Percentiles rank a stretch among this genome's conserved stretches.
phyloP scores from a whole-genome alignment of 495 filamentous ascomycete genomes.

The Annulohypoxylon stygium region DNA sequence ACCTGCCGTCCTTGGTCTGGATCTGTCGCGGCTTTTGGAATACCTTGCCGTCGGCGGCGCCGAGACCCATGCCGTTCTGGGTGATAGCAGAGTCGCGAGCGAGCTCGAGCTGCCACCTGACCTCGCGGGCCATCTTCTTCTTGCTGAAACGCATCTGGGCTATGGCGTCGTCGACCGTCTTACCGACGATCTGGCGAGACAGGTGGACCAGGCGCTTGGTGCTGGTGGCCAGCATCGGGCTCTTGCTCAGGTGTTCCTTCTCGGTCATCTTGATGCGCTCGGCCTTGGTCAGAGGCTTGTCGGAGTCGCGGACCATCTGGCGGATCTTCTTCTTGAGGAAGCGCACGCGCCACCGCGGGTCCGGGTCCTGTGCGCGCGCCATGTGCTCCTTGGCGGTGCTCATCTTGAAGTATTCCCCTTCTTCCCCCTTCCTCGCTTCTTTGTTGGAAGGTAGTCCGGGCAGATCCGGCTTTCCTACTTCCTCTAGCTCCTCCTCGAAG shows the following conservation, averaged over 20 bases:
- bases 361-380: constrained; percentile 74
- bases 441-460: constrained; percentile 26
- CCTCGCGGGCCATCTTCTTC: constrained; percentile 90
- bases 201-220: constrained; percentile 89
- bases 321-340: constrained; percentile 88
- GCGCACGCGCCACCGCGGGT: constrained; percentile 71
- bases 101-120: constrained; percentile 78
- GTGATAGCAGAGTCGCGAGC: constrained; percentile 84
- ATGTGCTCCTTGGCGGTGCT: constrained; percentile 61
- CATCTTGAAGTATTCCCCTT: not conserved
- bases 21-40: constrained; percentile 55
- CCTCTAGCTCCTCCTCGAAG: constrained; percentile 66
- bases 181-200: constrained; percentile 88
- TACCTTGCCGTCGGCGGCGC: constrained; percentile 51
- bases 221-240: constrained; percentile 78
- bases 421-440: constrained; percentile 35
- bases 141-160: constrained; percentile 94
- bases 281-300: constrained; percentile 73
- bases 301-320: constrained; percentile 70
- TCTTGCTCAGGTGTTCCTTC: constrained; percentile 72
- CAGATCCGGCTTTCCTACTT: not conserved
- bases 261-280: constrained; percentile 79
- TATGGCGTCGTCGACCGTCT: constrained; percentile 91
- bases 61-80: constrained; percentile 86
- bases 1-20: constrained; percentile 69